Percentiles rank a stretch among this genome's conserved stretches.
Evolutionary conservation across 2,329 filamentous ascomycete species (phyloP).

Genomic region (Aspergillus fijiensis): DNA sequence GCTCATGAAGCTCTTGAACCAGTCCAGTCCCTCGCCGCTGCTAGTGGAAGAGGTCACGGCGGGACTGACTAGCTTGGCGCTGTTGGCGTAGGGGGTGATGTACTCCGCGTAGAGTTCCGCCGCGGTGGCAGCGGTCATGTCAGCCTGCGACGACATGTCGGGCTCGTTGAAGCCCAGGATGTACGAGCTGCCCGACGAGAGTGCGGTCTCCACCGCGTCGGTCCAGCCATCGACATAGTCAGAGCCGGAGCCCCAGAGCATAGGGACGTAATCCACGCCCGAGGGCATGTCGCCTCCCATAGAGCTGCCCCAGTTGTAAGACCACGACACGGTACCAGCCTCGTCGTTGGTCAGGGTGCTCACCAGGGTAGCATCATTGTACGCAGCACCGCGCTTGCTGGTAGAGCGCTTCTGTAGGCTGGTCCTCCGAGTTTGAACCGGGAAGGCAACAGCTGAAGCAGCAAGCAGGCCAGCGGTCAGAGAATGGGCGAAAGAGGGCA

Average conservation of each 20-base stretch:
- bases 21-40: not conserved
- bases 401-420: no score
- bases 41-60: not conserved
- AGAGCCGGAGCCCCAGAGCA: not conserved
- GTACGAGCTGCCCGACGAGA: not conserved
- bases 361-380: conserved; percentile 1
- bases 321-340: not conserved
- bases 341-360: not conserved
- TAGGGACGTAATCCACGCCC: not conserved
- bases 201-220: not conserved
- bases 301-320: conserved; percentile 2
- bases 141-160: conserved; percentile 1
- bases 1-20: conserved; percentile 4
- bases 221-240: not conserved
- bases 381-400: conserved; percentile 3
- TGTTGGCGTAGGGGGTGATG: not conserved
- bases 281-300: not conserved
- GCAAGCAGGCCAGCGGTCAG: no score
- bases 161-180: conserved; percentile 5
- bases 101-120: not conserved
- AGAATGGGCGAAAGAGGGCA: no score
- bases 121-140: not conserved
- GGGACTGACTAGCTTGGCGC: conserved; percentile 2
- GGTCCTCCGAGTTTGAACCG: no score
- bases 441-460: no score